Conservation (phyloP, 2,329 filamentous ascomycete species). For the Plenodomus tracheiphilus region DNA sequence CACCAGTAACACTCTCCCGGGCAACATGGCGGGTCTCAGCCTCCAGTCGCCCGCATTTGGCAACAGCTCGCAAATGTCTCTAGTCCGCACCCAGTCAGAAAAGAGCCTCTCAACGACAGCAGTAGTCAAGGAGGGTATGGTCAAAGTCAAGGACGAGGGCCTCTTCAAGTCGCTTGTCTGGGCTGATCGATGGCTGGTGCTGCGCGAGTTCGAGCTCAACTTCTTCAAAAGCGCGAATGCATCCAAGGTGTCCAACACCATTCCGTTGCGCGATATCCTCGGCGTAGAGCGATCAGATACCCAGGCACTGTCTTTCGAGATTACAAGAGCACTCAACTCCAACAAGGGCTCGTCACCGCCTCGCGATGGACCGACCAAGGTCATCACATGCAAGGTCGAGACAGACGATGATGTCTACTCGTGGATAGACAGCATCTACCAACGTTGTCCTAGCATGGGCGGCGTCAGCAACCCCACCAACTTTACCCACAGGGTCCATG, state of each 20-base stretch:
- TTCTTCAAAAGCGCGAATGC: conserved; percentile 91
- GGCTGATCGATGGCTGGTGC: conserved; percentile 89
- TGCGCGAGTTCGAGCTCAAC: conserved; percentile 90
- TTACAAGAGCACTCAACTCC: conserved; percentile 72
- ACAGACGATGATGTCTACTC: conserved; percentile 96
- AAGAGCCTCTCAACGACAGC: conserved; percentile 39
- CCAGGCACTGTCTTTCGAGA: conserved; percentile 90
- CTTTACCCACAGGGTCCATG: conserved; percentile 95
- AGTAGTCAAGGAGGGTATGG: conserved; percentile 68
- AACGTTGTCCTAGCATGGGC: conserved; percentile 94
- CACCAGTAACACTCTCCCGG: conserved; percentile 66
- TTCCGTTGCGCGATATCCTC: conserved; percentile 83
- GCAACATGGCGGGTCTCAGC: conserved; percentile 78
- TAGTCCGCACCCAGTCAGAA: conserved; percentile 48
- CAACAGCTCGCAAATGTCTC: conserved; percentile 45
- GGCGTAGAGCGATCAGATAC: conserved; percentile 90
- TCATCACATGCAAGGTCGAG: conserved; percentile 90
- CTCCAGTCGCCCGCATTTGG: conserved; percentile 62
- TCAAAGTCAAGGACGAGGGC: conserved; percentile 87
- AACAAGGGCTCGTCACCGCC: conserved; percentile 65
- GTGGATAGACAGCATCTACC: conserved; percentile 98
- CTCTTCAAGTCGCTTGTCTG: conserved; percentile 78
- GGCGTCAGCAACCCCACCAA: conserved; percentile 98
- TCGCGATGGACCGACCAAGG: conserved; percentile 78
- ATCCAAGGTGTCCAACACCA: conserved; percentile 78